These are phyloP conservation scores for Cyclotella atomus DNA, from an alignment of 108 stramenopile species.

Conservation along the genomic window DNA sequence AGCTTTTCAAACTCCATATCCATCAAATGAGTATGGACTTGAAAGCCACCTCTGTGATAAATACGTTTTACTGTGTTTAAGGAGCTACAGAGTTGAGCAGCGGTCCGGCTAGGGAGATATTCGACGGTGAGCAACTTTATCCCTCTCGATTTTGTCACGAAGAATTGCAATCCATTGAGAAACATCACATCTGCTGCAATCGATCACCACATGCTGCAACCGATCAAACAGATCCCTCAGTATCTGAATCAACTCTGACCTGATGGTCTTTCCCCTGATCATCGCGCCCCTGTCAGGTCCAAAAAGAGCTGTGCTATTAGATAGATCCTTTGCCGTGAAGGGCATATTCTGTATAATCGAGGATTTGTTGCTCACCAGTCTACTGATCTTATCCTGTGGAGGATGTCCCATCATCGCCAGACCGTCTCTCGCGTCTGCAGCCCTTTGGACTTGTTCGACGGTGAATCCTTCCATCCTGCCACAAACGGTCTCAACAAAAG, in stretches of 20 bases:
- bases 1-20: not conserved
- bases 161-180: slow-evolving; percentile 3
- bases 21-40: not conserved
- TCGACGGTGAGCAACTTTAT: not conserved
- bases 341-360: not conserved
- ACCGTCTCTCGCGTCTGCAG: not conserved
- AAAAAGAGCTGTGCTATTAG: slow-evolving; percentile 12
- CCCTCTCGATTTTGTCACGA: not conserved
- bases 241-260: not conserved
- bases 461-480: slow-evolving; percentile 13
- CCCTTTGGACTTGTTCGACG: not conserved
- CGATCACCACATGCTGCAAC: not conserved
- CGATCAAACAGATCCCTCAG: not conserved
- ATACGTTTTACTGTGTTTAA: not conserved
- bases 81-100: not conserved
- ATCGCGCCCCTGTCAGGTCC: slow-evolving; percentile 7
- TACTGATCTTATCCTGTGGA: not conserved
- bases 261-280: not conserved
- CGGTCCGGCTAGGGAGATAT: not conserved
- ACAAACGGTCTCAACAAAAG: not conserved
- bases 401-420: slow-evolving; percentile 21
- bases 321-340: not conserved
- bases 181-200: slow-evolving; percentile 24
- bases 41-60: not conserved
- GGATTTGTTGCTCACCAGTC: not conserved